Base-by-base conservation (phyloP, 139 green algal species). In the Mychonastes homosphaera region DNA sequence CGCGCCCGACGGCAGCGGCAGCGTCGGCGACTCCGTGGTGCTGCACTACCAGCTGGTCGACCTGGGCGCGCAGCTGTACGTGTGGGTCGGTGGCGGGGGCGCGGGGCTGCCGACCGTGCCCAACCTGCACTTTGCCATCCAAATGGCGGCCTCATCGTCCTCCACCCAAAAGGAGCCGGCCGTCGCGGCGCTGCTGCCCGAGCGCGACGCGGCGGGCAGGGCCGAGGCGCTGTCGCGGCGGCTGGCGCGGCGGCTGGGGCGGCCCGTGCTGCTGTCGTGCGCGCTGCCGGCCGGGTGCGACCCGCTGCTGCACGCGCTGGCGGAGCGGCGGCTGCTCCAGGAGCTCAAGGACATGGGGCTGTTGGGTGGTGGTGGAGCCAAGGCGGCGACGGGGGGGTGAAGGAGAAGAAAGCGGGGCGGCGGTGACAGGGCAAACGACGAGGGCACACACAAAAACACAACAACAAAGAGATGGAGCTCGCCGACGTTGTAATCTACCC, bases 401-500 rank as follows among this genome's bases (percentile, higher is more conserved):
- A n/a, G n/a, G n/a, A n/a, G n/a, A n/a, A n/a, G n/a, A n/a, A n/a
- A n/a, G n/a, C n/a, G n/a, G n/a, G n/a, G n/a, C n/a, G n/a, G n/a
- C n/a, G n/a, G n/a, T n/a, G n/a, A n/a, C n/a, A n/a, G n/a, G n/a
- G n/a, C n/a, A n/a, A n/a, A n/a, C n/a, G n/a, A n/a, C n/a, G n/a
- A n/a, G n/a, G n/a, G n/a, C n/a, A n/a, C n/a, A n/a, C n/a, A n/a
- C n/a, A n/a, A n/a, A n/a, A n/a, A n/a, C n/a, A n/a, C n/a, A n/a
- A n/a, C 6, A 8, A 27, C 13, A 8, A 33, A 28, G 18, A 13
- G 18, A 54, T 54, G 47, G 27, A 33, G 33, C 49, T 79, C 2
- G 57, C 61, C 45, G 53, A 54, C 19, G n/a, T 54, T 12, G 35
- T 38, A 27, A 54, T 80, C 10, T 84, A 79, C 51, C 77, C 78